These are phyloP conservation scores for Cladophialophora exuberans DNA, from an alignment of 2,329 filamentous ascomycete species.

Conservation along the genomic window DNA sequence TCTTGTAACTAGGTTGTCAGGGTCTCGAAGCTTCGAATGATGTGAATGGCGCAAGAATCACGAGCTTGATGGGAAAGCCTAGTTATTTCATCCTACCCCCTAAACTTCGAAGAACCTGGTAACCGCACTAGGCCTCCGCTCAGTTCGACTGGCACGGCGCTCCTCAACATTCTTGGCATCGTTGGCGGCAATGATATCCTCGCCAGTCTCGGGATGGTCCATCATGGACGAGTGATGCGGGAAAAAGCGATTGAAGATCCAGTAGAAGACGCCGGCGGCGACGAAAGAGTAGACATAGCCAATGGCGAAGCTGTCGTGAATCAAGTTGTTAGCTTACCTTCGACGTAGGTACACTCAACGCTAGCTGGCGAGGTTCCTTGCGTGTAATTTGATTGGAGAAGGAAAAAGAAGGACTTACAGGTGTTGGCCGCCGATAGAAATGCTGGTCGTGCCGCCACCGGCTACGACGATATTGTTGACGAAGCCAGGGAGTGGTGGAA, in stretches of 20 bases:
- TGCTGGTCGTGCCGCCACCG: conserved; percentile 22
- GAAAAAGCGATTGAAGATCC: conserved; percentile 31
- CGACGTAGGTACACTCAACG: background rate
- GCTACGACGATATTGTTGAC: conserved; percentile 29
- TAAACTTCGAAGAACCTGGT: conserved; percentile 28
- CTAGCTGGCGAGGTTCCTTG: background rate
- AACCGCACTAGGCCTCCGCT: conserved; percentile 24
- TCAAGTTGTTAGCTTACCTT: conserved; percentile 10
- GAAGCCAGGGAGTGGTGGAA: conserved; percentile 50
- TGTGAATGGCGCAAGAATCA: too few species aligned
- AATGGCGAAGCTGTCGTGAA: conserved; percentile 21
- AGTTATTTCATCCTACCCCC: background rate
- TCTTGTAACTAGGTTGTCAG: too few species aligned
- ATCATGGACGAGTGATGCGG: conserved; percentile 28
- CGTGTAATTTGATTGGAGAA: background rate
- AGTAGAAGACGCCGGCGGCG: conserved; percentile 31
- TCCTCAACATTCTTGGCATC: conserved; percentile 26
- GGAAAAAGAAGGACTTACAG: conserved; percentile 14
- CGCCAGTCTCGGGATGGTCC: conserved; percentile 28
- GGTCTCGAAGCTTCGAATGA: too few species aligned
- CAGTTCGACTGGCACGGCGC: conserved; percentile 22
- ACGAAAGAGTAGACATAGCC: conserved; percentile 32
- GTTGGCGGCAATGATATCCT: conserved; percentile 30
- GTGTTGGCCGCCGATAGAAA: conserved; percentile 28
- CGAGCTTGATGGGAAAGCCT: background rate